These are phyloP conservation scores for Perilla frutescens DNA, from an alignment of 257 asterid species.

Conservation along the genomic window DNA sequence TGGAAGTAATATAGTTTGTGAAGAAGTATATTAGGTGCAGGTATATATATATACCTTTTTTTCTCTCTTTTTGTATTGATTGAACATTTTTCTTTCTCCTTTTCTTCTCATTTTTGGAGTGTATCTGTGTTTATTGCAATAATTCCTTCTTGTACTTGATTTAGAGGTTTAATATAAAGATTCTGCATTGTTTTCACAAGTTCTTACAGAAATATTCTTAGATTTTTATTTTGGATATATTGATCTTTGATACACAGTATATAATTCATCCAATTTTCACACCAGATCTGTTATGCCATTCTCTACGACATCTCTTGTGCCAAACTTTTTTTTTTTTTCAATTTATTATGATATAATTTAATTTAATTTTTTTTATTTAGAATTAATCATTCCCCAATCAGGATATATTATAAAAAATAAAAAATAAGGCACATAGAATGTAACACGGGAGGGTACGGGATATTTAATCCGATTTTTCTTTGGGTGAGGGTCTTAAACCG, in stretches of 20 bases:
- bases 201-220: not conserved
- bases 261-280: too few relatives aligned
- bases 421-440: too few relatives aligned
- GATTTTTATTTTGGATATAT: not conserved
- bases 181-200: slow-evolving; percentile 25
- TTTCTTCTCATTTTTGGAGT: slow-evolving; percentile 15
- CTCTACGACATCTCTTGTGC: too few relatives aligned
- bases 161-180: slow-evolving; percentile 31
- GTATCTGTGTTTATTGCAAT: slow-evolving; percentile 23
- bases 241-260: not conserved
- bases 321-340: too few relatives aligned
- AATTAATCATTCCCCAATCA: too few relatives aligned
- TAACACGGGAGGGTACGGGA: too few relatives aligned
- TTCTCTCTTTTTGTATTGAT: slow-evolving; percentile 34
- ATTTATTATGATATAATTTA: too few relatives aligned
- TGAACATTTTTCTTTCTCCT: slow-evolving; percentile 9
- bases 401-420: too few relatives aligned
- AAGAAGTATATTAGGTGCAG: slow-evolving; percentile 38
- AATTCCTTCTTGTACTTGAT: slow-evolving; percentile 24
- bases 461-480: too few relatives aligned
- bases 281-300: too few relatives aligned
- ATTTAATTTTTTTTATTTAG: too few relatives aligned
- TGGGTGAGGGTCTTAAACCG: too few relatives aligned
- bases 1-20: slow-evolving; percentile 34
- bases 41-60: slow-evolving; percentile 41